Evolutionary conservation across 2,329 filamentous ascomycete genomes (phyloP), one percentile per base, ranked within the genome.

Genomic region (Ophiobolus disseminans): DNA sequence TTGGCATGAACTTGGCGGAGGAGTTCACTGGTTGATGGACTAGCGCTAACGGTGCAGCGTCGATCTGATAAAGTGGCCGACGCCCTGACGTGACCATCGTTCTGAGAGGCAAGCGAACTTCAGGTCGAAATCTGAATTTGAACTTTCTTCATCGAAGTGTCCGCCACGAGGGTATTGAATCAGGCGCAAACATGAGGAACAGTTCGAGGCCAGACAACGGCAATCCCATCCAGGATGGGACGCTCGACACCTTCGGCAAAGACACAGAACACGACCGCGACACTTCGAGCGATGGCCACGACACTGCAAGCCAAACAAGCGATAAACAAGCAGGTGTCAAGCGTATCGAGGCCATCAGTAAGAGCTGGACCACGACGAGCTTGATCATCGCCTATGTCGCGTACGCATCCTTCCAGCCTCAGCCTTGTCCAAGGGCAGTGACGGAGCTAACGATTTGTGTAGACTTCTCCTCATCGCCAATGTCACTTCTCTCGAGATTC

Each of bases 401-500:
- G 64, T 72, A 55, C 5, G 58, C 28, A 43, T 50, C 6, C 10
- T 16, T 20, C 3, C 3, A 31, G 3, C 20, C 9, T 26, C 13
- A 19, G 14, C 11, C 21, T n/a, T 25, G 2, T n/a, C n/a, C n/a
- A n/a, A n/a, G n/a, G n/a, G n/a, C n/a, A n/a, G n/a, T n/a, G n/a
- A 13, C n/a, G 17, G 14, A 32, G 17, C 37, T 68, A 63, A 66
- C 55, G 5, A 16, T 2, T 30, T 40, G 26, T 30, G 31, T 16
- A 72, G 66, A 9, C 57, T 72, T 6, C 65, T 86, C 52, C 76
- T 86, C 46, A 83, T 88, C 75, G 83, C 85, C 16, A 86, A 84
- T 59, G 80, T 82, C 39, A 87, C 84, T 5, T 88, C 85, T n/a
- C 76, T 88, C 14, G 86, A 88, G 66, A 79, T 80, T 13, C 86